Evolutionary conservation across 2,329 filamentous ascomycete species (phyloP).

Genomic region (Diaporthe caulivora): DNA sequence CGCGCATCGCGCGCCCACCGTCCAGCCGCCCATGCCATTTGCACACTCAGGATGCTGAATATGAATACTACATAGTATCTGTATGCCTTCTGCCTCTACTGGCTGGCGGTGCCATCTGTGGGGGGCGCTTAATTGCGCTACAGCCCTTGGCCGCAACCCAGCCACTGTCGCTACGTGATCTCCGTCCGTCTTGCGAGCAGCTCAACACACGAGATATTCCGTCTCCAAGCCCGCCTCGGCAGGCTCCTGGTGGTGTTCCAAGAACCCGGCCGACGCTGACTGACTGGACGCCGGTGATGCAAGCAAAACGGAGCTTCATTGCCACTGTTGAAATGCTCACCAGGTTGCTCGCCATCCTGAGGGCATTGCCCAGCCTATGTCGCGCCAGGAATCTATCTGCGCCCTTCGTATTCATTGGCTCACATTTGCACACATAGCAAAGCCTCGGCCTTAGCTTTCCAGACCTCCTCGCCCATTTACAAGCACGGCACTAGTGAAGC

Average conservation of each 20-base stretch:
- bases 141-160: conserved; percentile 3
- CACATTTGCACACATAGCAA: too few relatives aligned
- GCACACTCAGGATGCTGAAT: background rate
- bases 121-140: background rate
- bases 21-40: background rate
- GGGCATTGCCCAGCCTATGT: background rate
- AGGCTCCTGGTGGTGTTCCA: background rate
- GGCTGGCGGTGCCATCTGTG: background rate
- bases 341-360: too few relatives aligned
- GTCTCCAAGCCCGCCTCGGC: background rate
- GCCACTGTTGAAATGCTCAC: background rate
- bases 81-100: background rate
- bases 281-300: background rate
- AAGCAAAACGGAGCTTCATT: background rate
- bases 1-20: background rate
- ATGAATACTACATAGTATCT: background rate
- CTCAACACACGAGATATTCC: too few relatives aligned
- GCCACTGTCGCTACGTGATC: conserved; percentile 21
- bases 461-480: too few relatives aligned
- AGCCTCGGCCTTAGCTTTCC: too few relatives aligned
- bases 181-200: background rate
- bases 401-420: background rate
- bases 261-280: background rate
- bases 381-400: background rate
- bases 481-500: too few relatives aligned